phyloP scores from a whole-genome alignment of 2,329 filamentous ascomycete species.

The Pseudogymnoascus sp. region DNA sequence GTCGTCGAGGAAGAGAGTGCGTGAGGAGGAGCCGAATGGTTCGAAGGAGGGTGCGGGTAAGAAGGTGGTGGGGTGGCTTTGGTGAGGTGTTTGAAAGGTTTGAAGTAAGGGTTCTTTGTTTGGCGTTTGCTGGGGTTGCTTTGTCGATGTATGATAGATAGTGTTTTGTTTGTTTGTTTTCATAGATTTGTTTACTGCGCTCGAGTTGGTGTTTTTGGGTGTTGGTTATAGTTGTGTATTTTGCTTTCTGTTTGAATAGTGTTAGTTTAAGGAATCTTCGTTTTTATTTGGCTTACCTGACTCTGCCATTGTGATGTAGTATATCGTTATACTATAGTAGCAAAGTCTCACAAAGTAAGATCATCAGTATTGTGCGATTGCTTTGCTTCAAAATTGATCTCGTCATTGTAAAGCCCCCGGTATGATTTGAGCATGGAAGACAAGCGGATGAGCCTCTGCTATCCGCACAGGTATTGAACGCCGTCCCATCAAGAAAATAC shows the following conservation, averaged over 20 bases:
- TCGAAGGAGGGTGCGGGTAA: neutral
- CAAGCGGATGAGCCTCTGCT: constrained; percentile 1
- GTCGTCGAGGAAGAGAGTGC: neutral
- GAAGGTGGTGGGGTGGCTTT: neutral
- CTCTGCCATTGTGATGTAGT: neutral
- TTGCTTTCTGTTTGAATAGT: neutral
- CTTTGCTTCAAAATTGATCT: neutral
- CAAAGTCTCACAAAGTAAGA: neutral
- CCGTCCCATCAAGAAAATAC: constrained; percentile 4
- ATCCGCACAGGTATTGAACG: neutral
- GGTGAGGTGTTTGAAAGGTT: neutral
- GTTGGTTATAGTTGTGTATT: neutral
- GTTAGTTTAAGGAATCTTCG: neutral
- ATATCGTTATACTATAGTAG: neutral
- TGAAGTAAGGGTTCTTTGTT: neutral
- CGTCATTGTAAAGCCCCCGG: neutral
- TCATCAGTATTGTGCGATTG: neutral
- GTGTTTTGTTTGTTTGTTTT: neutral
- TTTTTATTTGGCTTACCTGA: neutral
- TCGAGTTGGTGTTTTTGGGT: neutral
- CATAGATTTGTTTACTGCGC: neutral
- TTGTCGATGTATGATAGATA: neutral
- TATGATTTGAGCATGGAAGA: neutral
- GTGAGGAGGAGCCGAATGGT: neutral
- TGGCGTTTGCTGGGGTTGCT: neutral